Conservation (phyloP, 108 stramenopile genomes). For the Skeletonema tropicum region DNA sequence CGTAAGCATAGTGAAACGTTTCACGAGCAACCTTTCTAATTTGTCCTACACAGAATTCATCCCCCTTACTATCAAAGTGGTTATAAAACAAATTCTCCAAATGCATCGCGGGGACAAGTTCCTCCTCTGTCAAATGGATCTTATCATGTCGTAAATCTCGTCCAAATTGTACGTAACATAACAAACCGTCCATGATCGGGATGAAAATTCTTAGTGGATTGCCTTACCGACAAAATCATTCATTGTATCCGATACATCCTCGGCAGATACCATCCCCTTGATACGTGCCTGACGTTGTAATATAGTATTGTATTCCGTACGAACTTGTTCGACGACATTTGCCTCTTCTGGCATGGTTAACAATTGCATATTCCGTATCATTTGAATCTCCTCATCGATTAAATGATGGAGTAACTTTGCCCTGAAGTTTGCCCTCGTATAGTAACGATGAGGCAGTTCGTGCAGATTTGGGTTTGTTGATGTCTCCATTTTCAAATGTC, state of each 20-base stretch:
- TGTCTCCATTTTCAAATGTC: constrained; percentile 8
- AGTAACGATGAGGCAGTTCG: constrained; percentile 59
- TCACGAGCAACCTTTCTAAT: constrained; percentile 8
- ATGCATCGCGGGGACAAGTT: constrained; percentile 56
- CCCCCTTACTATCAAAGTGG: constrained; percentile 4
- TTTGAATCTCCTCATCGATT: constrained; percentile 61
- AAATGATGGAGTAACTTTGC: constrained; percentile 53
- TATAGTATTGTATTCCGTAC: constrained; percentile 50
- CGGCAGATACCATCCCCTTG: constrained; percentile 26
- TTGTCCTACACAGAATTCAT: neutral
- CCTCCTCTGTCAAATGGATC: constrained; percentile 51
- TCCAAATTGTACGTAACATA: constrained; percentile 50
- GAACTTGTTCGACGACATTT: constrained; percentile 54
- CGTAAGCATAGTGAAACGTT: constrained; percentile 5
- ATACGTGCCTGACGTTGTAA: constrained; percentile 1
- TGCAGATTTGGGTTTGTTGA: constrained; percentile 49
- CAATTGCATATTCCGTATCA: constrained; percentile 63
- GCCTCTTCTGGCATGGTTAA: constrained; percentile 71
- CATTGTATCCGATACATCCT: constrained; percentile 50
- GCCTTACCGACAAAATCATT: constrained; percentile 67
- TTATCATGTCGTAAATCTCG: constrained; percentile 39
- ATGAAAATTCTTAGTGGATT: constrained; percentile 79
- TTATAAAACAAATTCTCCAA: constrained; percentile 27
- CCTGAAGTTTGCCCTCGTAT: constrained; percentile 56
- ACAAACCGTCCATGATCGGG: constrained; percentile 66